Base-by-base conservation (phyloP, 139 green algal genomes). In the Chlamydomonas sp. region DNA sequence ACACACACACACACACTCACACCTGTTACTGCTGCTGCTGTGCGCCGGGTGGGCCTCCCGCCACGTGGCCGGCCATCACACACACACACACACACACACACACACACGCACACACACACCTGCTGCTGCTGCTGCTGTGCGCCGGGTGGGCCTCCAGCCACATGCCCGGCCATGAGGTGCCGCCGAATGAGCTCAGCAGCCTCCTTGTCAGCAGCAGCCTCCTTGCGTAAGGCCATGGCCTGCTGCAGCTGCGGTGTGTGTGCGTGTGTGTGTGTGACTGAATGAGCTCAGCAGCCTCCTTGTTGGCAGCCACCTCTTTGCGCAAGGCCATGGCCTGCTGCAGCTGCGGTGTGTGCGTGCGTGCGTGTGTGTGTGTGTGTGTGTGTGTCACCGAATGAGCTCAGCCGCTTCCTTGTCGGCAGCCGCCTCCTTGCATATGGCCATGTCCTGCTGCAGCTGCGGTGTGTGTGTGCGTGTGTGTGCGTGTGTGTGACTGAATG, bases 231-330 rank as follows among this genome's bases (percentile, higher is more conserved):
- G 29, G 48, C 3, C 10, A 36, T n/a, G 4, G 65, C 47, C 62
- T 71, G 65, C 65, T 61, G 4, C 43, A 71, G 31, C 65, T 71
- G 65, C 5, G 59, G 59, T 38, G 10, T n/a, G n/a, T n/a, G n/a
- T n/a, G n/a, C n/a, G n/a, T n/a, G n/a, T n/a, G n/a, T n/a, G n/a
- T n/a, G n/a, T n/a, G n/a, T n/a, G n/a, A n/a, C n/a, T n/a, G n/a
- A n/a, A n/a, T n/a, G n/a, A n/a, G n/a, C n/a, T n/a, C n/a, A n/a
- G n/a, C n/a, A n/a, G n/a, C n/a, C n/a, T n/a, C n/a, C n/a, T n/a
- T n/a, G n/a, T n/a, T n/a, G n/a, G n/a, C n/a, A n/a, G n/a, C n/a
- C n/a, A n/a, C n/a, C n/a, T n/a, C n/a, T n/a, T n/a, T n/a, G n/a
- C n/a, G n/a, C n/a, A n/a, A n/a, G n/a, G n/a, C n/a, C n/a, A n/a